Evolutionary conservation across 352 stramenopile species (phyloP), one percentile per base, ranked within the genome.

Genomic region (Pythium phragmiticola): DNA sequence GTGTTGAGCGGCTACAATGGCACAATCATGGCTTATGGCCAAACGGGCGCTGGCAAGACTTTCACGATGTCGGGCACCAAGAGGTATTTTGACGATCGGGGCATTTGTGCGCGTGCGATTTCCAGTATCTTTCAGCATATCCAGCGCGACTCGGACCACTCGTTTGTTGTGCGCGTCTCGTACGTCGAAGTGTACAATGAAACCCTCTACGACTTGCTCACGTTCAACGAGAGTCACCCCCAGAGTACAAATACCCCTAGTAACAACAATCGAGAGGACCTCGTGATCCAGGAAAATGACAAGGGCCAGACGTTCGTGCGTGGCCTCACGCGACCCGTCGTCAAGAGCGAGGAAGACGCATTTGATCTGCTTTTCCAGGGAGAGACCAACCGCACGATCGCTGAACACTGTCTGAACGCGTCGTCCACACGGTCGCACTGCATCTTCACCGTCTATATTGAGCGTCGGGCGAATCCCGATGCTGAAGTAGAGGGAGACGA

Each of bases 171-270:
- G 34, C 87, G 74, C 33, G 80, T 88, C 39, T 91, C 77, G 21
- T 95, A 91, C 66, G 71, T 96, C n/a, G 86, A 96, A 64, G 87
- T 96, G 8, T 95, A 96, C 79, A 97, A 98, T 66, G 89, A 98
- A 57, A 80, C 84, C 33, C 60, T 96, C 13, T 92, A 82, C 57
- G 90, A 97, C 70, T 63, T 97, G 64, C 72, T 97, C n/a, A 78
- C 69, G 9, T 67, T 70, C 26, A 58, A 56, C 21, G 66, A 68
- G 66, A 68, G 33, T 48, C 26, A n/a, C 13, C 42, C 19, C 16
- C 34, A 14, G 12, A 30, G 75, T 23, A 61, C 47, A 17, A 66
- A 55, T 53, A 61, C 33, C 37, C 65, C 65, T 14, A 39, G 33
- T 6, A 37, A 46, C 0, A 68, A 68, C 26, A 49, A 43, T 4